phyloP scores from a whole-genome alignment of 768 basidiomycete genomes.

The Suillus brevipes region DNA sequence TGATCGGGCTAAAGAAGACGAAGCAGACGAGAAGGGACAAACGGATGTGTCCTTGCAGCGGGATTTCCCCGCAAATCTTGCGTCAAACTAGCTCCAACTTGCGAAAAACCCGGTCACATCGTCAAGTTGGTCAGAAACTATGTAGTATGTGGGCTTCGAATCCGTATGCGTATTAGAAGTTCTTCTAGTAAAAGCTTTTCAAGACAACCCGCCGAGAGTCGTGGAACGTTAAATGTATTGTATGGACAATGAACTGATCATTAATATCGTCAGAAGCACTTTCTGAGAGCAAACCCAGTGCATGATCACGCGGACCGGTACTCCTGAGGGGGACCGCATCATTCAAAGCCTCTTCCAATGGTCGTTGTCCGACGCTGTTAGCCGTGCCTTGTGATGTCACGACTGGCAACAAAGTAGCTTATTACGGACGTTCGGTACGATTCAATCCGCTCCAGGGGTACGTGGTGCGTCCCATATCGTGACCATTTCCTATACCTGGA shows the following conservation, averaged over 20 bases:
- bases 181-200: background rate
- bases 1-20: background rate
- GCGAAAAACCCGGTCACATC: background rate
- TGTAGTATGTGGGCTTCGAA: background rate
- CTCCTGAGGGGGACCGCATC: background rate
- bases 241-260: background rate
- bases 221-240: background rate
- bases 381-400: slow-evolving; percentile 2
- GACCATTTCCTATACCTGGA: background rate
- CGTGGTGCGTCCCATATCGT: background rate
- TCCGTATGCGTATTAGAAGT: background rate
- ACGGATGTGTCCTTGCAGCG: background rate
- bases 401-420: background rate
- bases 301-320: background rate
- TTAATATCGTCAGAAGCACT: background rate
- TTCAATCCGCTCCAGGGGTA: background rate
- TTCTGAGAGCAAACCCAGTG: background rate
- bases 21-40: background rate
- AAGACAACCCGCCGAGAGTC: background rate
- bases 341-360: slow-evolving; percentile 3
- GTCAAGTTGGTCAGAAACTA: background rate
- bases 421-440: slow-evolving; percentile 5
- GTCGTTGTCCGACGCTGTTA: background rate
- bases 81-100: background rate
- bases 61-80: background rate